These are phyloP conservation scores for Backusella morwellensis DNA, from an alignment of 192 early-diverging fungal species.

Conservation along the genomic window DNA sequence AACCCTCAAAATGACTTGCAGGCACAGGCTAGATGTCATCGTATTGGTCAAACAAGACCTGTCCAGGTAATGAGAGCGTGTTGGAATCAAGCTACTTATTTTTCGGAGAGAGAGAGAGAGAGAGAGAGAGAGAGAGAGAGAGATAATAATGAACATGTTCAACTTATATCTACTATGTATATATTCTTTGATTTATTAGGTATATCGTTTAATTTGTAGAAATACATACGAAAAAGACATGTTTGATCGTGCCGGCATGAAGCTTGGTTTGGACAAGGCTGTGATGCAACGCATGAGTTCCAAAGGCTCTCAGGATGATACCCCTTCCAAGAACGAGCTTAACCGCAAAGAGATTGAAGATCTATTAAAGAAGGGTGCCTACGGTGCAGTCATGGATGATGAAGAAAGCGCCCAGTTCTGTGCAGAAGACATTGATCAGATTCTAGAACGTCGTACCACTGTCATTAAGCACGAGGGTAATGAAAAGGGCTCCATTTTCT, in stretches of 20 bases:
- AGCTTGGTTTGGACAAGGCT: slow-evolving; percentile 79
- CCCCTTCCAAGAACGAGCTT: slow-evolving; percentile 52
- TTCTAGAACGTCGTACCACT: slow-evolving; percentile 73
- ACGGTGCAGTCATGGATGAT: slow-evolving; percentile 85
- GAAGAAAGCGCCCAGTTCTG: slow-evolving; percentile 71
- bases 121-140: not conserved
- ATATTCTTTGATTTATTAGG: not conserved
- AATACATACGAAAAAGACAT: slow-evolving; percentile 90
- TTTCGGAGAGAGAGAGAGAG: too few species aligned
- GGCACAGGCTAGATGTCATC: slow-evolving; percentile 79
- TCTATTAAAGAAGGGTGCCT: slow-evolving; percentile 84
- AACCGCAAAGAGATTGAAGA: slow-evolving; percentile 82
- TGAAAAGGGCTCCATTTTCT: slow-evolving; percentile 74
- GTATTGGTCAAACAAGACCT: slow-evolving; percentile 86
- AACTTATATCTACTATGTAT: not conserved
- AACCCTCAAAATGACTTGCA: slow-evolving; percentile 91
- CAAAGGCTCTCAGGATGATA: slow-evolving; percentile 22
- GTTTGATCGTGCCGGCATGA: slow-evolving; percentile 88
- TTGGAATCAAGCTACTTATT: not conserved
- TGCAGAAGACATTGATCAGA: slow-evolving; percentile 88
- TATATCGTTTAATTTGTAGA: slow-evolving; percentile 74
- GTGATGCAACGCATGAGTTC: slow-evolving; percentile 61
- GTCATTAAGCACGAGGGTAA: slow-evolving; percentile 75
- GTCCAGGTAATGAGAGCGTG: slow-evolving; percentile 48
- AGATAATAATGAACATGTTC: not conserved